phyloP scores from a whole-genome alignment of 2,329 filamentous ascomycete genomes.

The Cladophialophora chaetospira region DNA sequence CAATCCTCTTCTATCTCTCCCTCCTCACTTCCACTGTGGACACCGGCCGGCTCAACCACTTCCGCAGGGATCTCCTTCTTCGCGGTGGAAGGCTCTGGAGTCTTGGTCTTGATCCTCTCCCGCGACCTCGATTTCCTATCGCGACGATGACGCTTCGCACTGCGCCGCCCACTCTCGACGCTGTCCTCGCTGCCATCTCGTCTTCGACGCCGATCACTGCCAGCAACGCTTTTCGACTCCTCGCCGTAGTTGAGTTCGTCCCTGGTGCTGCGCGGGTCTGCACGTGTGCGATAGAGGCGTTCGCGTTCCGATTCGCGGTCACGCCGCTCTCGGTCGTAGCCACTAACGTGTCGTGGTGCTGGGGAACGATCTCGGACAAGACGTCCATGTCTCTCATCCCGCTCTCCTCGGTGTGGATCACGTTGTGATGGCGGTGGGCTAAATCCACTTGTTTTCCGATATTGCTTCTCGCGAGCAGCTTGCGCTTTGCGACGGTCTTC shows the following conservation, averaged over 20 bases:
- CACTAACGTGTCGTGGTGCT: constrained; percentile 37
- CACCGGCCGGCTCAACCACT: constrained; percentile 59
- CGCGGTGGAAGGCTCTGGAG: constrained; percentile 37
- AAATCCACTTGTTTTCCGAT: constrained; percentile 74
- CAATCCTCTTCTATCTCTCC: constrained; percentile 88
- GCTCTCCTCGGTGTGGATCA: constrained; percentile 43
- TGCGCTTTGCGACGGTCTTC: constrained; percentile 92
- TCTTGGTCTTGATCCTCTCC: constrained; percentile 63
- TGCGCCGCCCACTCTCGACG: constrained; percentile 54
- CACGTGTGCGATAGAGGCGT: constrained; percentile 77
- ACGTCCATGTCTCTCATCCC: constrained; percentile 37
- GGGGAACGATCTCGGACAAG: constrained; percentile 41
- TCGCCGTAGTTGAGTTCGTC: constrained; percentile 93
- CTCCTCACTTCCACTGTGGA: constrained; percentile 90
- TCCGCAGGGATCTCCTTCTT: constrained; percentile 30
- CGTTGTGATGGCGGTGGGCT: constrained; percentile 51
- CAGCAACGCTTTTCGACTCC: constrained; percentile 59
- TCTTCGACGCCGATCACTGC: constrained; percentile 68
- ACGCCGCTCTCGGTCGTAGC: constrained; percentile 81
- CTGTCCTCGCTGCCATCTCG: constrained; percentile 72
- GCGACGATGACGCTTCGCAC: constrained; percentile 58
- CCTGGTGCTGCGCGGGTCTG: constrained; percentile 75
- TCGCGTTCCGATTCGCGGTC: constrained; percentile 90
- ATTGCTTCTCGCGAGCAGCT: constrained; percentile 90
- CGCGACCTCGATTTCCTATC: constrained; percentile 40